Conservation (phyloP, 2,329 filamentous ascomycete genomes). For the Chaetomium olivaceum region DNA sequence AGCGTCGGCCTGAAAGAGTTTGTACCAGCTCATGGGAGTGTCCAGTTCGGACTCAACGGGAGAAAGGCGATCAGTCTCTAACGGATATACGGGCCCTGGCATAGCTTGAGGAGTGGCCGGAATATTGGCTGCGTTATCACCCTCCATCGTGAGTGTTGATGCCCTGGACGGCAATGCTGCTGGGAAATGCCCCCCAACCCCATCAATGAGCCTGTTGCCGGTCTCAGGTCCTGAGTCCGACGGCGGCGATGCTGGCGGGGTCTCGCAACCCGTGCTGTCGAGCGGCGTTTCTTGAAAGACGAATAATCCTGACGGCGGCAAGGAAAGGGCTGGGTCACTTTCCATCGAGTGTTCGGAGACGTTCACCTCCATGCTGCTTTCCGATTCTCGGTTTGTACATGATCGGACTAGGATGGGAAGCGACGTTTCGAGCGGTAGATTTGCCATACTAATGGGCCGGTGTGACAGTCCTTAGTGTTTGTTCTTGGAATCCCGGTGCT, state of each 20-base stretch:
- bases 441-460: slow-evolving; percentile 8
- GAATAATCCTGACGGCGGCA: not conserved
- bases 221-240: slow-evolving; percentile 9
- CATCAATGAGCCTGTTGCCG: slow-evolving; percentile 21
- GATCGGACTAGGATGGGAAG: slow-evolving; percentile 11
- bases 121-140: slow-evolving; percentile 10
- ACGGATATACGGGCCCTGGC: no score
- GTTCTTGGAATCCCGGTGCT: not conserved
- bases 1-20: not conserved
- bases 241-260: slow-evolving; percentile 23
- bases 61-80: not conserved
- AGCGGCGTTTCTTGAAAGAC: not conserved
- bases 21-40: not conserved
- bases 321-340: not conserved
- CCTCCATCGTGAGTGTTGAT: slow-evolving; percentile 19
- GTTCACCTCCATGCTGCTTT: slow-evolving; percentile 19
- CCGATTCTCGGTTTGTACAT: not conserved
- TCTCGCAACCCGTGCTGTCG: not conserved
- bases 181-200: slow-evolving; percentile 23
- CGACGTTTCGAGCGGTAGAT: not conserved
- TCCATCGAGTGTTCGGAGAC: not conserved
- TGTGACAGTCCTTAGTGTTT: not conserved
- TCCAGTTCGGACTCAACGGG: not conserved
- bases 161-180: slow-evolving; percentile 16
- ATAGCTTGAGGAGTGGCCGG: not conserved